Conservation (phyloP, 768 basidiomycete genomes). For the Cyclocybe cylindracea region DNA sequence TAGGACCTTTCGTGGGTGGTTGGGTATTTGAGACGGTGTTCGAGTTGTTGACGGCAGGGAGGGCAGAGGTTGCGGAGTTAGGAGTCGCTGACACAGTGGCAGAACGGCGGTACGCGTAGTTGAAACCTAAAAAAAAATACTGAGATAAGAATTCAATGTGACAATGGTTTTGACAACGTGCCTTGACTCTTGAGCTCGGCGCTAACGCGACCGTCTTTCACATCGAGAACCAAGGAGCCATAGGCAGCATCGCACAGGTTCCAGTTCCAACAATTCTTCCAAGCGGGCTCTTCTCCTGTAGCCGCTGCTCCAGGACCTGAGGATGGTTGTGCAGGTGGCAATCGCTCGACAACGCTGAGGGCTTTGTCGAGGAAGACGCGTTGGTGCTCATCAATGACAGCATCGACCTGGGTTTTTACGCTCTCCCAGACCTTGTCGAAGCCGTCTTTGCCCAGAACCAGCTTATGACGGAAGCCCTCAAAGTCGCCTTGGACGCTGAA, state of each 20-base stretch:
- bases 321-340: constrained; percentile 60
- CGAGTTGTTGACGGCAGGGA: constrained; percentile 39
- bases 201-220: constrained; percentile 91
- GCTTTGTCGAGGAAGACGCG: constrained; percentile 88
- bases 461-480: constrained; percentile 84
- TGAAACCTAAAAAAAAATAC: constrained; percentile 60
- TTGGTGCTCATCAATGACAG: constrained; percentile 90
- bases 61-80: constrained; percentile 51
- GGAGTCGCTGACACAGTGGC: constrained; percentile 63
- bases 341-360: constrained; percentile 76
- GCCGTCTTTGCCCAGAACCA: constrained; percentile 71
- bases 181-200: constrained; percentile 93
- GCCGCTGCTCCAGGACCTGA: constrained; percentile 48
- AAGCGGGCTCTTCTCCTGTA: constrained; percentile 83
- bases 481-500: constrained; percentile 91
- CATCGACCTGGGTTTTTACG: constrained; percentile 88
- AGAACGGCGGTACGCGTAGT: constrained; percentile 89
- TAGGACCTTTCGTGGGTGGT: constrained; percentile 36
- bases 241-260: constrained; percentile 96
- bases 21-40: constrained; percentile 32
- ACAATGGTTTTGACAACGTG: constrained; percentile 28
- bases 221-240: constrained; percentile 83
- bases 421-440: constrained; percentile 96
- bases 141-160: not conserved
- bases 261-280: constrained; percentile 99